phyloP scores from a whole-genome alignment of 352 stramenopile species.

The Peronospora farinosa region DNA sequence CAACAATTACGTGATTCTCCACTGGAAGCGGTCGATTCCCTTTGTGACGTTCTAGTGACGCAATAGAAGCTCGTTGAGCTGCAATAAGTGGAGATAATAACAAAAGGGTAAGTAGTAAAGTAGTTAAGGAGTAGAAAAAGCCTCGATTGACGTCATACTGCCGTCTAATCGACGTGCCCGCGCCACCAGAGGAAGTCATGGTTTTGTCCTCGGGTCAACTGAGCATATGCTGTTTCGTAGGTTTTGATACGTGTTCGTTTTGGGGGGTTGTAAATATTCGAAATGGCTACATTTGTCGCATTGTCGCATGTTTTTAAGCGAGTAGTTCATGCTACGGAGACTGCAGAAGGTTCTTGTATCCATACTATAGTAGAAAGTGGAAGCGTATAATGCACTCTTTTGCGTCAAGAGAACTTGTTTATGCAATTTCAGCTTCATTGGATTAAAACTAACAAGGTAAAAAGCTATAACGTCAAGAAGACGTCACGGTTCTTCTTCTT shows the following conservation, averaged over 20 bases:
- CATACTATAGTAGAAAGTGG: too few relatives aligned
- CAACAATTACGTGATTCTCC: conserved; percentile 21
- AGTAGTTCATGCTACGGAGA: too few relatives aligned
- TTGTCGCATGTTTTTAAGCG: too few relatives aligned
- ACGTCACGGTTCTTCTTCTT: conserved; percentile 12
- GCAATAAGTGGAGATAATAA: conserved; percentile 14
- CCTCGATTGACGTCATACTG: conserved; percentile 8
- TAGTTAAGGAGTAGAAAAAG: neutral
- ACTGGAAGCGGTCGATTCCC: conserved; percentile 7
- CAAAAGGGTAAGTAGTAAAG: conserved; percentile 10
- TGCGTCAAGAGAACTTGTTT: neutral
- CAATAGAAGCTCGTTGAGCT: conserved; percentile 3
- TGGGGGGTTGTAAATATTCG: too few relatives aligned
- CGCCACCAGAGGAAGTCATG: conserved; percentile 15
- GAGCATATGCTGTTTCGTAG: too few relatives aligned
- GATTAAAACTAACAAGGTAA: conserved; percentile 31
- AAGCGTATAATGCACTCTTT: too few relatives aligned
- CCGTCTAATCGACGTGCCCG: conserved; percentile 3
- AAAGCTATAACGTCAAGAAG: conserved; percentile 5
- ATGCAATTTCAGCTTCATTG: conserved; percentile 64
- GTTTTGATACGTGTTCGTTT: too few relatives aligned
- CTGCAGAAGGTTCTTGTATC: too few relatives aligned
- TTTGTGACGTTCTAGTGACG: conserved; percentile 5
- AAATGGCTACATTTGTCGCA: too few relatives aligned
- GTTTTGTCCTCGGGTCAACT: neutral